Evolutionary conservation across 176 grass and related monocot genomes (phyloP), one percentile per base, ranked within the genome.

Genomic region (Zoysia japonica): DNA sequence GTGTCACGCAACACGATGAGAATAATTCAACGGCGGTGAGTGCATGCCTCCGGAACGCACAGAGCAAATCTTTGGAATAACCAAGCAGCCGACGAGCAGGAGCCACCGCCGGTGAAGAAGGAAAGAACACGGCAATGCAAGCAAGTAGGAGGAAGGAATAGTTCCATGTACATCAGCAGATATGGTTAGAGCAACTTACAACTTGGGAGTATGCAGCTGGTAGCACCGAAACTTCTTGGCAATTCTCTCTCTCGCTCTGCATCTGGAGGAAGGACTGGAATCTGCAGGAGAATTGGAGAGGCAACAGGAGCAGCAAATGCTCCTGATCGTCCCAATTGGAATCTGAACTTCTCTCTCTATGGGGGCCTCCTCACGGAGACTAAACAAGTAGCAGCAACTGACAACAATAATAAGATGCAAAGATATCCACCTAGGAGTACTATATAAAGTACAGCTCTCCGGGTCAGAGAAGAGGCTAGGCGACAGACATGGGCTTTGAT

Each of bases 371-470:
- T 71, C 47, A 81, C 76, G 47, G 77, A 63, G 66, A 52, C 49
- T 63, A 79, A 75, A 69, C 87, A 81, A 54, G 14, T 51, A 61
- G 55, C 28, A 28, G 28, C 68, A 64, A 42, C 47, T 76, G 50
- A 89, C 72, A 85, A 66, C 81, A 84, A 88, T 59, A 88, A 76
- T 77, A 85, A 66, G 78, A 73, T 85, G 78, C 82, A 88, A 79
- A 85, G 73, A 74, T 9, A 76, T 80, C 50, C 52, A 80, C 68
- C 68, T 79, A 28, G 28, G 28, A 28, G 28, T 28, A 65, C 11
- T 49, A 73, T 68, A 75, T 80, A 54, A 64, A 70, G 48, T 77
- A 37, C 56, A 48, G 14, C 2, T 20, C 50, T 38, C 28, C 28
- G 78, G 61, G 66, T 52, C 14, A 78, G 50, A 82, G 72, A 81